These are phyloP conservation scores for Cryptococcus sp. DNA, from an alignment of 1,284 basidiomycete genomes.

Conservation along the genomic window DNA sequence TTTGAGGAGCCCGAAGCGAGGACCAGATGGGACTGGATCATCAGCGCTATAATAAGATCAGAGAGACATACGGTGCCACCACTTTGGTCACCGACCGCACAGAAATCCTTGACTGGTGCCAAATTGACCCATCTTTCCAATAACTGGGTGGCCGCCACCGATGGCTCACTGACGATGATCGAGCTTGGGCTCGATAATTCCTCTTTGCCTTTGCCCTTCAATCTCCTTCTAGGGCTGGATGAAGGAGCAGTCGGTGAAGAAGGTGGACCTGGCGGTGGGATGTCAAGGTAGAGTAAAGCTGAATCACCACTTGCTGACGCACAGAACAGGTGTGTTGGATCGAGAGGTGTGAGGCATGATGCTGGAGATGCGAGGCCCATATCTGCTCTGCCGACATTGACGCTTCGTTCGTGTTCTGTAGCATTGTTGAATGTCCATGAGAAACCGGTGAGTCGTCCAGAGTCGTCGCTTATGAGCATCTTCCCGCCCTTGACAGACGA, in stretches of 20 bases:
- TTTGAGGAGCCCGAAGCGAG: conserved; percentile 83
- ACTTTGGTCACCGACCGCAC: conserved; percentile 67
- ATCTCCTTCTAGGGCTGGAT: conserved; percentile 40
- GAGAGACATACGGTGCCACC: conserved; percentile 62
- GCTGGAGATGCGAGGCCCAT: conserved; percentile 70
- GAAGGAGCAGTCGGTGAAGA: conserved; percentile 7
- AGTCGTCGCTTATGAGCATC: conserved; percentile 71
- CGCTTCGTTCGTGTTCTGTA: conserved; percentile 24
- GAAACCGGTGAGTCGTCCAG: conserved; percentile 66
- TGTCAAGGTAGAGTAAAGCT: conserved; percentile 58
- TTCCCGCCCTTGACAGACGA: conserved; percentile 42
- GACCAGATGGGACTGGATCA: conserved; percentile 66
- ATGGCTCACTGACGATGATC: conserved; percentile 9
- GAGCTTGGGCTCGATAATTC: conserved; percentile 48
- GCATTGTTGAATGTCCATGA: conserved; percentile 52
- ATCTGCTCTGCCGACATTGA: conserved; percentile 59
- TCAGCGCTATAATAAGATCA: not conserved
- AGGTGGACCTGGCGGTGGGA: conserved; percentile 6
- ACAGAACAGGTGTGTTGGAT: conserved; percentile 67
- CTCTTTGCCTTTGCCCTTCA: conserved; percentile 38
- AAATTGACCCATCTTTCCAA: conserved; percentile 70
- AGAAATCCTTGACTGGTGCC: conserved; percentile 82
- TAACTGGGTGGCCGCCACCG: conserved; percentile 51
- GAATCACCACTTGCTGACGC: conserved; percentile 81
- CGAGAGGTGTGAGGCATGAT: conserved; percentile 70